Percentiles rank a stretch among this genome's conserved stretches.
Conservation (phyloP, 495 filamentous ascomycete species). For the Podospora pseudopauciseta region DNA sequence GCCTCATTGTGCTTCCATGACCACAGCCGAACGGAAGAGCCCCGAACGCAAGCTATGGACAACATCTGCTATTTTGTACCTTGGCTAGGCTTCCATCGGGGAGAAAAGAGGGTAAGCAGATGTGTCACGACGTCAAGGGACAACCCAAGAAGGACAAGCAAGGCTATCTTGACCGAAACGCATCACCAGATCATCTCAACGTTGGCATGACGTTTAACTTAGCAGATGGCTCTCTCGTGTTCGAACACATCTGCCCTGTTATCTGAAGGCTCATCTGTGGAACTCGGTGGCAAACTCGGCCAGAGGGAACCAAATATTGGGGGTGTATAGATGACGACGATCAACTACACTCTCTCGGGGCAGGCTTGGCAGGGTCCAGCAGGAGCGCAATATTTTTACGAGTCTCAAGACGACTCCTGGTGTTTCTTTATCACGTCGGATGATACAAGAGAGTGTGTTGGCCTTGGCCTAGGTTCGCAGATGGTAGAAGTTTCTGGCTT, state of each 20-base stretch:
- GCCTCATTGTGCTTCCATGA: neutral
- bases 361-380: neutral
- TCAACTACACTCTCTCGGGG: neutral
- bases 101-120: neutral
- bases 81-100: neutral
- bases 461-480: no score
- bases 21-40: neutral
- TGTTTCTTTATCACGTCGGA: neutral
- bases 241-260: neutral
- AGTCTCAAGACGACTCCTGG: neutral
- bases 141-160: neutral
- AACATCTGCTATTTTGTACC: neutral
- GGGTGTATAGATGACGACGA: neutral
- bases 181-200: neutral
- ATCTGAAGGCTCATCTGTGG: neutral
- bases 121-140: neutral
- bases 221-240: neutral
- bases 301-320: neutral
- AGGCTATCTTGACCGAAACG: neutral
- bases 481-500: neutral
- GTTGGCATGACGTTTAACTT: neutral
- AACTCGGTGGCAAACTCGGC: slow-evolving; percentile 4
- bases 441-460: no score
- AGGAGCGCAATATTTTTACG: neutral
- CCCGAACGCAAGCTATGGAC: no score